Base-by-base conservation (phyloP, 495 filamentous ascomycete genomes). In the Aspergillus baeticus region DNA sequence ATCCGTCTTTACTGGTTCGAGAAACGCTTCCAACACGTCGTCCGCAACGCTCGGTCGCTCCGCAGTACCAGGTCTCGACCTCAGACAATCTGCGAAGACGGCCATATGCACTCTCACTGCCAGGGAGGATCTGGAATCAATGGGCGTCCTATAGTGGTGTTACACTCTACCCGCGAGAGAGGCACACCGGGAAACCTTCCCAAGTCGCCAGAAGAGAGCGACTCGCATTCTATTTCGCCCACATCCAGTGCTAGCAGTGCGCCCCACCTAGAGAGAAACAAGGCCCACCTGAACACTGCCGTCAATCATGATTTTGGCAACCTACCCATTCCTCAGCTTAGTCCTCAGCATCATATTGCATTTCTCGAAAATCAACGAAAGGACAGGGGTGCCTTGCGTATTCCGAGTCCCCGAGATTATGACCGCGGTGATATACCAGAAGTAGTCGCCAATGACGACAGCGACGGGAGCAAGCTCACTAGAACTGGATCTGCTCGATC, bases 1-100 rank as follows among this genome's bases (percentile, higher is more conserved):
- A 76, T 98, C 18, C 88, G 94, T 2, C 75, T 98, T 5, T 96
- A 96, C 71, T 98, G 92, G 93, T 98, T 98, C 63, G 92, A 98
- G 73, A 96, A 92, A 66, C 83, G 91, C 2, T 96, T 98, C 62
- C 84, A 91, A 68, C 74, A 87, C 59, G 78, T 97, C 44, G 92
- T 86, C 22, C 79, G 73, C 18, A 80, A 85, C 57, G 79, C 80
- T 5, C 73, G 79, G 10, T 72, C 68, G 36, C 51, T 82, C 35
- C 85, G 84, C 39, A 65, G 74, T 5, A 77, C 83, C 8, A 80
- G 81, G 42, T 79, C 83, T 4, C 76, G 84, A 55, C 76, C 81
- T 17, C 81, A 83, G 45, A 79, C 80, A 2, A 79, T 81, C 57
- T 78, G 75, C 5, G 74, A 83, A 52, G 70, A 73, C 14, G 76